Evolutionary conservation across 371 early-diverging fungal genomes (phyloP).

Genomic region (Mortierella sp.): DNA sequence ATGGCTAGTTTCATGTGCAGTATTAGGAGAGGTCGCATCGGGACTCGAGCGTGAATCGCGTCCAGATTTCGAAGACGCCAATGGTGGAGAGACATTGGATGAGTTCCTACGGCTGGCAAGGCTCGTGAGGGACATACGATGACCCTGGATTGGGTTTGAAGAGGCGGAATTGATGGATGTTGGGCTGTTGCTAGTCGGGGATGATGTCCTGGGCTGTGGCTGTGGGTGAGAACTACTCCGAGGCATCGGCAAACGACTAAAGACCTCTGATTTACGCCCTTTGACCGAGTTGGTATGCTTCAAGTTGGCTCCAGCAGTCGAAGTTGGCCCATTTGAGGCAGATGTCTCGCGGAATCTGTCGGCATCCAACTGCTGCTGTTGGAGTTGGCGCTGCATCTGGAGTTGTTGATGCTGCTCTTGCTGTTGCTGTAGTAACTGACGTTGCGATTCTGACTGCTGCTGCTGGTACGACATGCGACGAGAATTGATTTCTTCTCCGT

Average conservation of each 20-base stretch:
- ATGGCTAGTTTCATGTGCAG: slow-evolving; percentile 1
- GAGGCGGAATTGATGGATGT: neutral
- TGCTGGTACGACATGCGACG: slow-evolving; percentile 20
- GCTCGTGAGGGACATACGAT: slow-evolving; percentile 21
- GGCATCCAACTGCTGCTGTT: slow-evolving; percentile 35
- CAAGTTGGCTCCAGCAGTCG: neutral
- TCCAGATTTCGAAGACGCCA: slow-evolving; percentile 5
- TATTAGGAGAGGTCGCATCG: slow-evolving; percentile 7
- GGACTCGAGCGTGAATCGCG: slow-evolving; percentile 24
- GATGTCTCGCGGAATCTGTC: slow-evolving; percentile 34
- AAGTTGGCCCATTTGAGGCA: slow-evolving; percentile 10
- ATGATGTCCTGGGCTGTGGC: slow-evolving; percentile 2
- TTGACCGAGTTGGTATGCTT: slow-evolving; percentile 23
- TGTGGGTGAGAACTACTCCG: slow-evolving; percentile 6
- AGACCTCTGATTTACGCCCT: slow-evolving; percentile 28
- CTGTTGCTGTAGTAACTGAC: slow-evolving; percentile 21
- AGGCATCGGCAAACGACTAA: slow-evolving; percentile 50
- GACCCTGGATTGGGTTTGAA: slow-evolving; percentile 5
- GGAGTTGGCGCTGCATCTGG: slow-evolving; percentile 25
- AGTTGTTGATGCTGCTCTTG: slow-evolving; percentile 20
- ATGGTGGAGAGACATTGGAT: slow-evolving; percentile 34
- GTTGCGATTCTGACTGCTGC: slow-evolving; percentile 14
- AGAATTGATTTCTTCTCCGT: slow-evolving; percentile 30
- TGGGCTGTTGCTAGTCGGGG: slow-evolving; percentile 8
- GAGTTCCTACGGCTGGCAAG: slow-evolving; percentile 26